phyloP scores from a whole-genome alignment of 805 yeast genomes.

The Saccharomycodes ludwigii region DNA sequence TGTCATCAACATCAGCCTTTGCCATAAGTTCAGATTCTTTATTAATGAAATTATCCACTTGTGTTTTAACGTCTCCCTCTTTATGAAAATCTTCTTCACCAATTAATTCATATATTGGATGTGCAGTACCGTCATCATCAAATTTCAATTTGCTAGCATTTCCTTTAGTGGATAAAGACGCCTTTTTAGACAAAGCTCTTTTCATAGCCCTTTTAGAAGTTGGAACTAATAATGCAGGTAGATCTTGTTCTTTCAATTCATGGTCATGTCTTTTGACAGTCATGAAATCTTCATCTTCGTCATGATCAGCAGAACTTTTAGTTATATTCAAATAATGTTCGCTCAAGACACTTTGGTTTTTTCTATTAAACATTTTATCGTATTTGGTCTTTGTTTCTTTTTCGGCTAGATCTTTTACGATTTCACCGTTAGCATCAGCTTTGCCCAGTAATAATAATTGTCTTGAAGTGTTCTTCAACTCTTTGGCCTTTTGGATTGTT shows the following conservation, averaged over 20 bases:
- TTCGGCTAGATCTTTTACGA: slow-evolving; percentile 21
- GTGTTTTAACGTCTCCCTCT: slow-evolving; percentile 53
- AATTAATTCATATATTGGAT: slow-evolving; percentile 81
- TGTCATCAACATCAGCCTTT: slow-evolving; percentile 65
- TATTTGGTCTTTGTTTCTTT: slow-evolving; percentile 64
- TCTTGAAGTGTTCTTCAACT: slow-evolving; percentile 71
- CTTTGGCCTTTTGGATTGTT: slow-evolving; percentile 39
- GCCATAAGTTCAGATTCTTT: slow-evolving; percentile 62
- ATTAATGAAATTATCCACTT: slow-evolving; percentile 53
- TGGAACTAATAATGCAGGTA: slow-evolving; percentile 49
- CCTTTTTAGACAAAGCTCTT: slow-evolving; percentile 79
- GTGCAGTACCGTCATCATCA: slow-evolving; percentile 92
- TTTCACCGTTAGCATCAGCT: slow-evolving; percentile 54
- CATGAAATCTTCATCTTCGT: slow-evolving; percentile 65
- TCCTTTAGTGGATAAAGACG: slow-evolving; percentile 46
- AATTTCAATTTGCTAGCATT: slow-evolving; percentile 69
- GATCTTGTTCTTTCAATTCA: slow-evolving; percentile 47
- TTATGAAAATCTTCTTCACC: slow-evolving; percentile 77
- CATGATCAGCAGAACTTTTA: slow-evolving; percentile 30
- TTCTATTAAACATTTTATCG: slow-evolving; percentile 91
- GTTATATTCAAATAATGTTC: slow-evolving; percentile 77
- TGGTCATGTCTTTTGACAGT: slow-evolving; percentile 70
- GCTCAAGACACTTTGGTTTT: slow-evolving; percentile 83
- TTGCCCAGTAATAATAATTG: slow-evolving; percentile 46
- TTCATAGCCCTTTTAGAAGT: slow-evolving; percentile 77